Conservation (phyloP, 2,329 filamentous ascomycete genomes). For the Sphaerostilbella broomeana region DNA sequence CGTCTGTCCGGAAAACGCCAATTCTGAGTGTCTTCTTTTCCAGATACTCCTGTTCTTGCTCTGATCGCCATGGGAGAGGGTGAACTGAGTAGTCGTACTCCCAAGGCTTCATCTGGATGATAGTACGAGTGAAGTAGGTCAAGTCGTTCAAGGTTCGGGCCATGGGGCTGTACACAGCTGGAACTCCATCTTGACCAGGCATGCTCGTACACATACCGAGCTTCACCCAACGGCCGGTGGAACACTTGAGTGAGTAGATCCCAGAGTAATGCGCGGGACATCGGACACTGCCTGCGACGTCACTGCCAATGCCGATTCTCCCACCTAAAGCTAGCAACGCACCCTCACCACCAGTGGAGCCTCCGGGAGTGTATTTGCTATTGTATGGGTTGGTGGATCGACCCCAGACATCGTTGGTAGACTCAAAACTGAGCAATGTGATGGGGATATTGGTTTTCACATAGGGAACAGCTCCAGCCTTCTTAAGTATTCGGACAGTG, state of each 20-base stretch:
- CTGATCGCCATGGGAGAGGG: constrained; percentile 52
- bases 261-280: constrained; percentile 23
- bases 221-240: constrained; percentile 86
- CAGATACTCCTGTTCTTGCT: constrained; percentile 52
- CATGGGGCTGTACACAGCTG: constrained; percentile 90
- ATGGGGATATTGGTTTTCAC: constrained; percentile 40
- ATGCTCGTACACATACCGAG: constrained; percentile 78
- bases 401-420: constrained; percentile 25
- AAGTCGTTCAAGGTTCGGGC: constrained; percentile 76
- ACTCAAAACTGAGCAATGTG: constrained; percentile 15
- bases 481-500: constrained; percentile 41
- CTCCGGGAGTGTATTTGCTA: constrained; percentile 20
- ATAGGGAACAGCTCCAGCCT: constrained; percentile 45
- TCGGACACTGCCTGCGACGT: constrained; percentile 23
- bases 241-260: constrained; percentile 33
- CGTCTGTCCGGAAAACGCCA: constrained; percentile 71
- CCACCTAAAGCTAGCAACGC: constrained; percentile 16
- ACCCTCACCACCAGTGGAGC: constrained; percentile 22
- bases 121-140: constrained; percentile 70
- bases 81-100: constrained; percentile 45
- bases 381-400: constrained; percentile 20
- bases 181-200: constrained; percentile 85
- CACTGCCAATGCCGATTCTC: constrained; percentile 22
- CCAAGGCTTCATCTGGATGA: constrained; percentile 67
- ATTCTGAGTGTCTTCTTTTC: constrained; percentile 60